Conservation (phyloP, 2,329 filamentous ascomycete genomes). For the Ceratocystis destructans region DNA sequence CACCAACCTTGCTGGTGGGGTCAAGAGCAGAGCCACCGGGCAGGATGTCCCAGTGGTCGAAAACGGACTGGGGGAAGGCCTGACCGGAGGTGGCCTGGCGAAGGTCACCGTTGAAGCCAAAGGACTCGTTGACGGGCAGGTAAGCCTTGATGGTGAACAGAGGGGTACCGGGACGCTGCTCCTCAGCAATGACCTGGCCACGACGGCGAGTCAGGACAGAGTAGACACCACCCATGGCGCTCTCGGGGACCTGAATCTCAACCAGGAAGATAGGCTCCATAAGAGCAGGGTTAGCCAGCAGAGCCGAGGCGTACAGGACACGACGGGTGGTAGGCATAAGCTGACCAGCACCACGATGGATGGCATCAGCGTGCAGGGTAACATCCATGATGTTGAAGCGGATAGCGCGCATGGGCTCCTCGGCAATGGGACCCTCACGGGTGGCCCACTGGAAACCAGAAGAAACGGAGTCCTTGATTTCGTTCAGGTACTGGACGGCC, state of each 20-base stretch:
- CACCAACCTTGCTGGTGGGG: constrained; percentile 63
- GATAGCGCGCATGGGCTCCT: constrained; percentile 94
- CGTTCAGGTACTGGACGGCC: constrained; percentile 98
- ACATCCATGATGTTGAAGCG: constrained; percentile 99
- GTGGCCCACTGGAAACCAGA: constrained; percentile 99
- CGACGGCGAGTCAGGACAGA: constrained; percentile 93
- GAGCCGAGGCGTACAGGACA: constrained; percentile 85
- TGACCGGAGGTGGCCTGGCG: constrained; percentile 87
- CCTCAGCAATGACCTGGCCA: constrained; percentile 98
- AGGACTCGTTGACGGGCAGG: constrained; percentile 91
- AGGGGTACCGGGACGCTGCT: constrained; percentile 96
- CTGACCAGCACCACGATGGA: constrained; percentile 98
- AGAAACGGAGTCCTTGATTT: constrained; percentile 99
- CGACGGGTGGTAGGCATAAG: constrained; percentile 95
- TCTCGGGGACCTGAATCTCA: constrained; percentile 97
- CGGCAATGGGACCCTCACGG: constrained; percentile 90
- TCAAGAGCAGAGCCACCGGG: constrained; percentile 90
- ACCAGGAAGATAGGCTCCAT: constrained; percentile 97
- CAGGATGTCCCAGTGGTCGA: constrained; percentile 97
- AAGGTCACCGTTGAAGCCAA: constrained; percentile 97
- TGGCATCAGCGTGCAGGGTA: constrained; percentile 97
- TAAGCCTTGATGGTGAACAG: constrained; percentile 98
- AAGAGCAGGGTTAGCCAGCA: constrained; percentile 81
- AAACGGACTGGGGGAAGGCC: constrained; percentile 97
- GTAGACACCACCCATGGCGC: constrained; percentile 99